A percentile compares a stretch with the other conserved stretches of the same genome.
These are phyloP conservation scores for Neurospora pannonica DNA, from an alignment of 495 filamentous ascomycete species.

Conservation along the genomic window DNA sequence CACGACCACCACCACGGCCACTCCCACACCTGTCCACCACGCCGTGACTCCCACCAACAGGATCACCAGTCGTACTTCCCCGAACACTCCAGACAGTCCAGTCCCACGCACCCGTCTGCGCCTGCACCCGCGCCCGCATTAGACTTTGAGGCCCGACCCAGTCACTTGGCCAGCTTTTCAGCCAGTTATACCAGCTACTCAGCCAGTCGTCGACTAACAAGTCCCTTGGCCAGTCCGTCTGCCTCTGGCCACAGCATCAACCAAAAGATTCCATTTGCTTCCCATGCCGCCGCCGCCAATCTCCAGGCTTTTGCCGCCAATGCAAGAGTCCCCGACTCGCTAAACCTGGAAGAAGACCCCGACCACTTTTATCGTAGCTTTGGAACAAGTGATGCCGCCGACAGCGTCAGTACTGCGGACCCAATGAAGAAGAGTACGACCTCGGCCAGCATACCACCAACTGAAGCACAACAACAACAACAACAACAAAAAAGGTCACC, in stretches of 20 bases:
- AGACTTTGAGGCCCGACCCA: neutral
- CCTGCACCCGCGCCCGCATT: neutral
- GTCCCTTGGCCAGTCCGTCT: neutral
- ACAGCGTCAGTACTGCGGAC: neutral
- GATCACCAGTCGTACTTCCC: constrained; percentile 10
- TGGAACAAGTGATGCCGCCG: neutral
- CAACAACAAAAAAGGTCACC: no score
- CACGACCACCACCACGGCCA: constrained; percentile 4
- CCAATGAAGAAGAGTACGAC: constrained; percentile 18
- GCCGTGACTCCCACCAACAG: constrained; percentile 4
- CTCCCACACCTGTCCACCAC: constrained; percentile 4
- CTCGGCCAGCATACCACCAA: constrained; percentile 11
- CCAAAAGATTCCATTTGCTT: constrained; percentile 13
- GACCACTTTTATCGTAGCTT: constrained; percentile 45
- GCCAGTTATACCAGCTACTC: neutral
- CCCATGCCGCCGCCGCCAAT: constrained; percentile 30
- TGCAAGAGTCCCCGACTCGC: constrained; percentile 18
- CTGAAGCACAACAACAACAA: neutral
- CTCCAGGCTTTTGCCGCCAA: constrained; percentile 22
- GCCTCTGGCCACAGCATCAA: neutral
- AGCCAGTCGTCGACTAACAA: neutral
- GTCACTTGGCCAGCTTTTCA: neutral
- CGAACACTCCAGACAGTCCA: constrained; percentile 8
- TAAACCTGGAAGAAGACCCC: constrained; percentile 26
- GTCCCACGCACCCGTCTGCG: neutral